These are phyloP conservation scores for Aciculosporium take DNA, from an alignment of 2,329 filamentous ascomycete species.

Conservation along the genomic window DNA sequence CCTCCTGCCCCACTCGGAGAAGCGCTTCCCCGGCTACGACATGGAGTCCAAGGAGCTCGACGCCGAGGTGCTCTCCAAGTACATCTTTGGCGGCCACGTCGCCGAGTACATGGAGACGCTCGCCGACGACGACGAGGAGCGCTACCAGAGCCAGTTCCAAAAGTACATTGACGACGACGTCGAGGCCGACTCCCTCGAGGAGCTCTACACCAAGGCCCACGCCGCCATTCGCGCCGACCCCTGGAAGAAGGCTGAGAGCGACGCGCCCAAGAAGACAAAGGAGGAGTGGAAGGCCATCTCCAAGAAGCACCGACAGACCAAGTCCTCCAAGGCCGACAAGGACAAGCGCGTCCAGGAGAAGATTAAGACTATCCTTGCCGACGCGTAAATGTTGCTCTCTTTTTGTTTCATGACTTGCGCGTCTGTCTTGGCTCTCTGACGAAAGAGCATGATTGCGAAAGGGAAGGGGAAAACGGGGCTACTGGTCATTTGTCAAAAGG, in stretches of 20 bases:
- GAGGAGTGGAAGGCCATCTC: constrained; percentile 93
- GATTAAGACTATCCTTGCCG: constrained; percentile 65
- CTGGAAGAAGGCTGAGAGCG: constrained; percentile 75
- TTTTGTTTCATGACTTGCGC: constrained; percentile 2
- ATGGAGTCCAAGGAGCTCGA: constrained; percentile 97
- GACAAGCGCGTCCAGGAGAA: constrained; percentile 72
- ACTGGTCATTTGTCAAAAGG: not conserved
- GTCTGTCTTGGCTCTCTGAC: not conserved
- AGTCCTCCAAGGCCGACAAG: constrained; percentile 76
- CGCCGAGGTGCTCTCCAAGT: constrained; percentile 90
- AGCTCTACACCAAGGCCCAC: constrained; percentile 90
- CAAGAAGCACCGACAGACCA: constrained; percentile 68
- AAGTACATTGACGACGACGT: constrained; percentile 96
- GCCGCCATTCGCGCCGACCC: constrained; percentile 94
- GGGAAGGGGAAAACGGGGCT: not conserved
- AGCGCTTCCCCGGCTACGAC: constrained; percentile 98
- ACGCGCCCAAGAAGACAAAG: constrained; percentile 84
- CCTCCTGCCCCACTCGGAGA: constrained; percentile 95
- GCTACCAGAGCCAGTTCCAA: constrained; percentile 95
- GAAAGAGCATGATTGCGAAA: not conserved
- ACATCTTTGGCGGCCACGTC: constrained; percentile 97
- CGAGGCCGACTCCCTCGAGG: constrained; percentile 93
- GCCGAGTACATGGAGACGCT: constrained; percentile 99
- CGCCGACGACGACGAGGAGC: constrained; percentile 98
- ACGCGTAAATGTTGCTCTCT: constrained; percentile 22